Evolutionary conservation across 208 protist genomes (phyloP).

Genomic region (Crithidia expoeki): DNA sequence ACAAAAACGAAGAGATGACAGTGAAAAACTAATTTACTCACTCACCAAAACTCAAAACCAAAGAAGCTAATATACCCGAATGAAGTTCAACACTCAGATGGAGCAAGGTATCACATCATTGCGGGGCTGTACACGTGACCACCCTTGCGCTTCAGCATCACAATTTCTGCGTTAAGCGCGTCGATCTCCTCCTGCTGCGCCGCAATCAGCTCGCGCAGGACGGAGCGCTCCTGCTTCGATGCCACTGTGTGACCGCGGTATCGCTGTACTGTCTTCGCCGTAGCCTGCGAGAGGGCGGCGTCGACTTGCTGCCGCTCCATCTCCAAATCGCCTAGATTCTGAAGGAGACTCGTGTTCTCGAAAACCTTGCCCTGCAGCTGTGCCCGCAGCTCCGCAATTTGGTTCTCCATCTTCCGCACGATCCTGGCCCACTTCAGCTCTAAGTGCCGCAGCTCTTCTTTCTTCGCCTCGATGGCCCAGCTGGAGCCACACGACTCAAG

Average conservation of each 20-base stretch:
- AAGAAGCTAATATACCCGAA: too few relatives aligned
- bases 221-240: constrained; percentile 76
- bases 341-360: constrained; percentile 89
- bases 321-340: constrained; percentile 85
- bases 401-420: constrained; percentile 64
- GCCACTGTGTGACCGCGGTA: constrained; percentile 74
- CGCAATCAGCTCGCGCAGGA: constrained; percentile 85
- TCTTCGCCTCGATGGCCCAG: constrained; percentile 88
- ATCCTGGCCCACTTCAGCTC: constrained; percentile 82
- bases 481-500: constrained; percentile 88
- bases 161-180: constrained; percentile 90
- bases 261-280: constrained; percentile 73
- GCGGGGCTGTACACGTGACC: constrained; percentile 89
- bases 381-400: constrained; percentile 73
- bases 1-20: not conserved
- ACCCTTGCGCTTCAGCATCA: constrained; percentile 93
- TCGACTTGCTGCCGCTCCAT: constrained; percentile 81
- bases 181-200: constrained; percentile 94
- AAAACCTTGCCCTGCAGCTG: constrained; percentile 64
- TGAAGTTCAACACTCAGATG: too few relatives aligned
- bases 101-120: constrained; percentile 31
- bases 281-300: constrained; percentile 64
- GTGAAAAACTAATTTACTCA: too few relatives aligned
- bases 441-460: constrained; percentile 83
- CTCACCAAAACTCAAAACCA: too few relatives aligned